Evolutionary conservation across 2,329 filamentous ascomycete genomes (phyloP).

Genomic region (Teratosphaeriaceae sp.): DNA sequence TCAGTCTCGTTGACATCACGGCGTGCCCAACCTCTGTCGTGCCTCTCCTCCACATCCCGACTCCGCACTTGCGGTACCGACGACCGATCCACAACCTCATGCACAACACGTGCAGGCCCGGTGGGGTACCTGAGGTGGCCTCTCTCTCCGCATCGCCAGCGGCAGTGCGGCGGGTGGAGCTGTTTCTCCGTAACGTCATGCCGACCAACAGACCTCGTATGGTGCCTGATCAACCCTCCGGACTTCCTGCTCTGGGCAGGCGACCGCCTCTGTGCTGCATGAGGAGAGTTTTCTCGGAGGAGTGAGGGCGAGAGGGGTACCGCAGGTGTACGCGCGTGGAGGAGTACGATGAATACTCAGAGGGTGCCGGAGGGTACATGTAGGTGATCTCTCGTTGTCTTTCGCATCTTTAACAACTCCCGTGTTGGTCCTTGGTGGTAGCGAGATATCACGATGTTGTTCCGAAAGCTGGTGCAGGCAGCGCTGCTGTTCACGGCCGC

Average conservation of each 20-base stretch:
- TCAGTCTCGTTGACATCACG: too few species aligned
- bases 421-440: too few species aligned
- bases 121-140: neutral
- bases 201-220: neutral
- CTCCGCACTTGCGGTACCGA: too few species aligned
- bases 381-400: neutral
- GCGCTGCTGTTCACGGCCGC: conserved; percentile 19
- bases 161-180: neutral
- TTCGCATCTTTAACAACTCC: too few species aligned
- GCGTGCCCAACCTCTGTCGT: too few species aligned
- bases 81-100: too few species aligned
- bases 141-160: neutral
- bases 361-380: neutral
- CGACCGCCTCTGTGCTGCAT: neutral
- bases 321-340: too few species aligned
- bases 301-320: neutral
- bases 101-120: neutral
- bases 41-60: too few species aligned
- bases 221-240: neutral
- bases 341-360: too few species aligned
- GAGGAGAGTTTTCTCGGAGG: too few species aligned
- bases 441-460: conserved; percentile 26
- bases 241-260: neutral
- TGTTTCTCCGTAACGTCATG: neutral
- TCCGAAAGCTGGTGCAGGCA: conserved; percentile 17